Evolutionary conservation across 2,329 filamentous ascomycete genomes (phyloP), one percentile per base, ranked within the genome.

Genomic region (Arthrinium phaeospermum): DNA sequence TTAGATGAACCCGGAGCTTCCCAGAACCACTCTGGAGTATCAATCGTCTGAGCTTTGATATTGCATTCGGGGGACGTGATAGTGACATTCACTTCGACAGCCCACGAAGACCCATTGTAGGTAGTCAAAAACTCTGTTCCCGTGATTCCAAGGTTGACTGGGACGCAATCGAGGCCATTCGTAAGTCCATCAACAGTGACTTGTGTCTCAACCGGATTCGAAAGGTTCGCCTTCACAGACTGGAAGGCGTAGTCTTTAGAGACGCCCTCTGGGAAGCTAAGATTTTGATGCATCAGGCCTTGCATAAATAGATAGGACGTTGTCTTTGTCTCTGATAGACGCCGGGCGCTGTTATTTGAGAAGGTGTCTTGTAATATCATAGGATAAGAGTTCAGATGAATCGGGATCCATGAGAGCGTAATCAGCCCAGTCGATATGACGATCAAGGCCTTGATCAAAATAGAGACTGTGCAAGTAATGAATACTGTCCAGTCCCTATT

Each of bases 381-480:
- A 10, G 67, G 67, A 4, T 49, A 19, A 4, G 5, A 8, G 7
- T 16, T 16, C 10, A 49, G 14, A 19, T 49, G 67, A 13, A 69
- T 45, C n/a, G 8, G 16, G 13, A 44, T 68, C 45, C 47, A 69
- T 2, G 71, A 72, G 16, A 72, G 45, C 8, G 71, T 72, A 61
- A 84, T 78, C 47, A 84, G 76, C 6, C 80, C 82, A 0, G 82
- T 81, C 0, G 83, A 81, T 10, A 83, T 75, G 22, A 84, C 75
- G 41, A 84, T 75, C 10, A 81, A 73, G 7, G 80, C 6, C 73
- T 80, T 80, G 37, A 84, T 75, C 4, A 83, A 61, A 37, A 84
- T 45, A 0, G 79, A 78, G 1, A 80, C 71, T 0, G 74, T 70
- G 0, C 78, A 72, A 0, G 79, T 75, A 30, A 75, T 76, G 0